phyloP scores from a whole-genome alignment of 2,329 filamentous ascomycete genomes.

The Aspergillus versicolor region DNA sequence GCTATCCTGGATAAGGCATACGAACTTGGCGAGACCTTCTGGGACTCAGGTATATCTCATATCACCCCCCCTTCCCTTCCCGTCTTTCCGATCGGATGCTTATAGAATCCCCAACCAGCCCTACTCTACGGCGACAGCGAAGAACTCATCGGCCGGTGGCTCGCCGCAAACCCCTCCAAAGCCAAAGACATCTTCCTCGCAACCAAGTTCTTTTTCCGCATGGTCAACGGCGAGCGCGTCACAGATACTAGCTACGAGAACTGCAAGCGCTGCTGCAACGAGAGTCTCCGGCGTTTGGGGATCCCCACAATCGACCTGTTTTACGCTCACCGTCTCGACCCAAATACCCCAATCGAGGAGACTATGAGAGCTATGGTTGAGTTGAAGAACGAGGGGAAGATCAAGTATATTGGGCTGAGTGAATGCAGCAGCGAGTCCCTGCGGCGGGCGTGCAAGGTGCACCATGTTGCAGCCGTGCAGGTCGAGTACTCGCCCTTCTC shows the following conservation, averaged over 20 bases:
- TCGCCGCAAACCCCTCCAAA: constrained; percentile 42
- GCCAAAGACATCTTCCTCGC: constrained; percentile 53
- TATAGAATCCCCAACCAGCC: constrained; percentile 10
- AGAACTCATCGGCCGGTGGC: constrained; percentile 51
- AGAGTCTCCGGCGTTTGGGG: constrained; percentile 43
- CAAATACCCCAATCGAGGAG: constrained; percentile 36
- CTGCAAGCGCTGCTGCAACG: constrained; percentile 41
- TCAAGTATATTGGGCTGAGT: constrained; percentile 53
- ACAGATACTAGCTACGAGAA: constrained; percentile 42
- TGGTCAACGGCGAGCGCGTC: constrained; percentile 12
- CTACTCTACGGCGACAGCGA: constrained; percentile 49
- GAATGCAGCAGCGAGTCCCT: constrained; percentile 52
- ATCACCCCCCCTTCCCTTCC: background rate
- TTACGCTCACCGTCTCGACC: constrained; percentile 48
- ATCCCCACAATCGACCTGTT: constrained; percentile 50
- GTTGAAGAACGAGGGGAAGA: constrained; percentile 53
- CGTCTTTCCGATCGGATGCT: too few species aligned
- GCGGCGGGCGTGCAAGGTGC: constrained; percentile 49
- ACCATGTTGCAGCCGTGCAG: constrained; percentile 54
- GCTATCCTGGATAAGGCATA: constrained; percentile 47
- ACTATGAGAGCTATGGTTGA: constrained; percentile 46
- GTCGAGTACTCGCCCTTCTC: constrained; percentile 54
- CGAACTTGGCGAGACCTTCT: constrained; percentile 44
- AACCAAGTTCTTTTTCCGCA: constrained; percentile 50
- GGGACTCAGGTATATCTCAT: constrained; percentile 39